Base-by-base conservation (phyloP, 2,329 filamentous ascomycete genomes). In the Trichoderma polysporum region DNA sequence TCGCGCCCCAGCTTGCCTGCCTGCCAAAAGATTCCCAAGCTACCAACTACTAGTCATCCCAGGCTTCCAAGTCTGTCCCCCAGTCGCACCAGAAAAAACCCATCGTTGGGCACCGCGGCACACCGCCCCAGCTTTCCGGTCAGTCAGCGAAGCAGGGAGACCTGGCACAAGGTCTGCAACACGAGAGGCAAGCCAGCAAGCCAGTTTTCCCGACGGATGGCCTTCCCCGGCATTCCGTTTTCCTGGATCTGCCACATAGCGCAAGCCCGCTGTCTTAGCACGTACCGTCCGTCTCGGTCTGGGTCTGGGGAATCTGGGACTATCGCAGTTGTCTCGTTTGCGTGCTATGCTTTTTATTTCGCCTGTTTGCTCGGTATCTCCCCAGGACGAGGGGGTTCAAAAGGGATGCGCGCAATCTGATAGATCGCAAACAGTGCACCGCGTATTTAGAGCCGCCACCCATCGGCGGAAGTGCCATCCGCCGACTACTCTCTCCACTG, bases 211-310 rank as follows among this genome's bases (percentile, higher is more conserved):
- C 66, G 66, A 52, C 66, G 66, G 66, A 52, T 65, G 59, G 37
- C 19, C 66, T 62, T 67, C 66, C 66, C 66, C 66, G 66, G 45
- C 66, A 64, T 63, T 61, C 66, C 66, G 60, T 67, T 50, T 67
- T 45, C 45, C 56, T 58, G 63, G 61, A 56, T 64, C 61, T 41
- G 33, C 54, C 63, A 52, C 50, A 27, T 41, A 15, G 31, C 12
- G n/a, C 39, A n/a, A 49, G 27, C 8, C 41, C 29, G 41, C 41
- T 49, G 49, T 61, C 22, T 37, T 8, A 25, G 35, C 10, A 39
- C 25, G 31, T n/a, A n/a, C n/a, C n/a, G n/a, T n/a, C n/a, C 33
- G 45, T 63, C 47, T 19, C 60, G 47, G 22, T 39, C 37, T 66
- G 57, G 35, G 65, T 56, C 65, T 56, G 65, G 65, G 65, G 50